Evolutionary conservation across 2,329 filamentous ascomycete species (phyloP).

Genomic region (Paracoccidioides brasiliensis): DNA sequence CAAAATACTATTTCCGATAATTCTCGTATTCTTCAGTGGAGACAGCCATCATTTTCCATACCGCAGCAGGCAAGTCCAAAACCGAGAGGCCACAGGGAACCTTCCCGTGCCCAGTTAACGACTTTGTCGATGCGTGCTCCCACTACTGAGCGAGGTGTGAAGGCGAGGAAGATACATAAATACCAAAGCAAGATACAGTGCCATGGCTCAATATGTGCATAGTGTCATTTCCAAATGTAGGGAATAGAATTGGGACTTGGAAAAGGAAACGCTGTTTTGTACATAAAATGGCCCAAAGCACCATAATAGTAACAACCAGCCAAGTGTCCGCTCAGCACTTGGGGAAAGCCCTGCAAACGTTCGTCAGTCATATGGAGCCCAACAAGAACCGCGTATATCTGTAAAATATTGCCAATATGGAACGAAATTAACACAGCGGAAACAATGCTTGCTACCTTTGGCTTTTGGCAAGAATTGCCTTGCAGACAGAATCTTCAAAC

Average conservation of each 20-base stretch:
- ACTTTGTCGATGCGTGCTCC: constrained; percentile 44
- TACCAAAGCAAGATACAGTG: not conserved
- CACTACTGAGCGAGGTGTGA: not conserved
- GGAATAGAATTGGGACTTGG: not conserved
- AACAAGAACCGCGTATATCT: no score
- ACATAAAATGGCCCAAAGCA: not conserved
- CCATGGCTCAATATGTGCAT: not conserved
- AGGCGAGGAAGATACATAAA: not conserved
- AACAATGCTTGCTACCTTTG: no score
- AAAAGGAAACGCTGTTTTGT: constrained; percentile 50
- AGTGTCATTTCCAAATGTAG: not conserved
- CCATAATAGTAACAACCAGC: not conserved
- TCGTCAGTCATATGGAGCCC: not conserved
- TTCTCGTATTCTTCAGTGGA: constrained; percentile 43
- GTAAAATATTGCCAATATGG: no score
- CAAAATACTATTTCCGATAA: constrained; percentile 36
- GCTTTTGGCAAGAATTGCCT: no score
- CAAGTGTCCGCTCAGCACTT: not conserved
- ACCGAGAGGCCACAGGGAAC: constrained; percentile 77
- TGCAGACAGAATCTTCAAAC: no score
- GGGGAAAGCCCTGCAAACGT: not conserved
- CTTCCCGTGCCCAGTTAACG: constrained; percentile 72
- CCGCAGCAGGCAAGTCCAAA: constrained; percentile 83
- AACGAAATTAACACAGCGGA: no score
- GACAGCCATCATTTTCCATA: constrained; percentile 82